These are phyloP conservation scores for Ophiostoma sp. DNA, from an alignment of 2,329 filamentous ascomycete species.

Conservation along the genomic window DNA sequence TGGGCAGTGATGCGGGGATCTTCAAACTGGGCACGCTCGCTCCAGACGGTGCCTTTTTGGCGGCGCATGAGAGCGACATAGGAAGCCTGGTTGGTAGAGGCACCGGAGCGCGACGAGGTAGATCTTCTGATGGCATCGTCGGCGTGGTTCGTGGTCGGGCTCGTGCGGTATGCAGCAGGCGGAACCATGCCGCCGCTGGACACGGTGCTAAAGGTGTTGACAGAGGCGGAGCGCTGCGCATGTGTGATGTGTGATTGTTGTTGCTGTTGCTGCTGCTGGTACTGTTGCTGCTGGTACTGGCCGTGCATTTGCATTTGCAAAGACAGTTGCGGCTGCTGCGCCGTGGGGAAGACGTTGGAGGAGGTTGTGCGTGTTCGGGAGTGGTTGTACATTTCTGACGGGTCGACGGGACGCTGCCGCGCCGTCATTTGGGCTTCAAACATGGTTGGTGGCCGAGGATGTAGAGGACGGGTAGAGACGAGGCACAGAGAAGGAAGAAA, in stretches of 20 bases:
- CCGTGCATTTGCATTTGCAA: slow-evolving; percentile 30
- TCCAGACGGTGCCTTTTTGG: slow-evolving; percentile 98
- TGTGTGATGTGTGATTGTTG: slow-evolving; percentile 37
- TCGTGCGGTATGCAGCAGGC: slow-evolving; percentile 52
- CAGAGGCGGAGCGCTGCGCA: slow-evolving; percentile 55
- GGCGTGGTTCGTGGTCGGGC: slow-evolving; percentile 38
- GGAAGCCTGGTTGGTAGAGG: slow-evolving; percentile 48
- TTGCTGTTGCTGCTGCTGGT: slow-evolving; percentile 31
- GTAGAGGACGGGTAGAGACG: no score
- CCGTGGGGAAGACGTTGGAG: slow-evolving; percentile 47
- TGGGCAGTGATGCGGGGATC: slow-evolving; percentile 78
- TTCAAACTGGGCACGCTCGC: slow-evolving; percentile 86
- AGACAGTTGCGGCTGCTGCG: slow-evolving; percentile 28
- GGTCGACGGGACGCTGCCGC: slow-evolving; percentile 31
- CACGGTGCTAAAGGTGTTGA: slow-evolving; percentile 65
- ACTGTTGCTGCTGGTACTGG: slow-evolving; percentile 28
- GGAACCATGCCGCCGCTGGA: slow-evolving; percentile 47
- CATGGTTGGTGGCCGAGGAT: slow-evolving; percentile 23
- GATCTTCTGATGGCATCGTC: slow-evolving; percentile 61
- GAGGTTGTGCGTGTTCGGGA: slow-evolving; percentile 53
- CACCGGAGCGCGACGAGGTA: slow-evolving; percentile 70
- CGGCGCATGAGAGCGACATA: slow-evolving; percentile 95
- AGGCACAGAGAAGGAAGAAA: no score
- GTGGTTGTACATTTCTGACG: slow-evolving; percentile 44
- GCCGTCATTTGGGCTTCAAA: slow-evolving; percentile 33